Evolutionary conservation across 768 basidiomycete genomes (phyloP).

Genomic region (Roridomyces roridus): DNA sequence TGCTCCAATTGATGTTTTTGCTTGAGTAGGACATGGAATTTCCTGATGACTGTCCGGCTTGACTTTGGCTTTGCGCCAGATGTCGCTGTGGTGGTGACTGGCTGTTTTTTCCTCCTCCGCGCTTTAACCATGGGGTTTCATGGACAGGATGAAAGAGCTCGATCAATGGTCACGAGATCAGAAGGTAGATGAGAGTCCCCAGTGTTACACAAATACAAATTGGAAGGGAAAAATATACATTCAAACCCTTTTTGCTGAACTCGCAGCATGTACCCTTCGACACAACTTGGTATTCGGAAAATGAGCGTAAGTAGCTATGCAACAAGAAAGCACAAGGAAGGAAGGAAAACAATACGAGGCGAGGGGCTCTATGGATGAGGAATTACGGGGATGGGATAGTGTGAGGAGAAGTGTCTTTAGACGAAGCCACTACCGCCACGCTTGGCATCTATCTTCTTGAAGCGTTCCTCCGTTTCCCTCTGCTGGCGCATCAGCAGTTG

Average conservation of each 20-base stretch:
- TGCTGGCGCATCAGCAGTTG: slow-evolving; percentile 34
- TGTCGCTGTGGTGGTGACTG: slow-evolving; percentile 41
- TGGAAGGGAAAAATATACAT: slow-evolving; percentile 16
- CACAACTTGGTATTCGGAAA: slow-evolving; percentile 26
- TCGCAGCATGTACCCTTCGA: slow-evolving; percentile 23
- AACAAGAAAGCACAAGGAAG: slow-evolving; percentile 6
- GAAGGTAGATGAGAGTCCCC: neutral
- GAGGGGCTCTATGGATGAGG: neutral
- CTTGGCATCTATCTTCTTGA: slow-evolving; percentile 89
- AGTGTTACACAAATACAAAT: neutral
- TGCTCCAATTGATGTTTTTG: slow-evolving; percentile 60
- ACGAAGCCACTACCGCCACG: slow-evolving; percentile 89
- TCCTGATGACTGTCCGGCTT: slow-evolving; percentile 77
- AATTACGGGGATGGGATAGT: slow-evolving; percentile 11
- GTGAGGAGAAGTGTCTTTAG: slow-evolving; percentile 38
- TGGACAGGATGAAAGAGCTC: no score
- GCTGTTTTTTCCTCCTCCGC: slow-evolving; percentile 51
- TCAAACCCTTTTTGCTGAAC: slow-evolving; percentile 21
- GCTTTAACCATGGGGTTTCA: slow-evolving; percentile 43
- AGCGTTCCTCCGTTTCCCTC: slow-evolving; percentile 83
- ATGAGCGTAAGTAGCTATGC: slow-evolving; percentile 23
- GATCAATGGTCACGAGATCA: no score
- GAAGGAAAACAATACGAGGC: slow-evolving; percentile 8
- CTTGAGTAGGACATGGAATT: slow-evolving; percentile 83
- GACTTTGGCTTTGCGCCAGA: slow-evolving; percentile 62